phyloP scores from a whole-genome alignment of 2,329 filamentous ascomycete species.

The Cytospora leucostoma region DNA sequence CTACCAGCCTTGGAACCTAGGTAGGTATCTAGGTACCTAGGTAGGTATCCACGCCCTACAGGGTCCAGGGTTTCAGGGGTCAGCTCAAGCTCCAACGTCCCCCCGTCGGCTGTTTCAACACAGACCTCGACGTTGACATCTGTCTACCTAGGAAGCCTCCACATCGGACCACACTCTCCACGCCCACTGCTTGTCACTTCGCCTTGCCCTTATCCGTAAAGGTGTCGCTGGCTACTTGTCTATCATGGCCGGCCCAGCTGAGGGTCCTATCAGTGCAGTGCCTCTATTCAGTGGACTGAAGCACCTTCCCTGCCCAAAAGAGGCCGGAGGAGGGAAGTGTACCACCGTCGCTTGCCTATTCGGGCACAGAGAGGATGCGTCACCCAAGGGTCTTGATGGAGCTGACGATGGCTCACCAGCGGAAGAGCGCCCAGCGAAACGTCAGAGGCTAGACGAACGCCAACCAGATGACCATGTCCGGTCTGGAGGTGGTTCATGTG shows the following conservation, averaged over 20 bases:
- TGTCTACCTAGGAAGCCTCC: not conserved
- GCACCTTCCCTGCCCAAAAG: slow-evolving; percentile 27
- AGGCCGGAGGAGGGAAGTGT: slow-evolving; percentile 24
- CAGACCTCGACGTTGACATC: no score
- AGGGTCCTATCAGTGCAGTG: slow-evolving; percentile 15
- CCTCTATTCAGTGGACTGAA: slow-evolving; percentile 27
- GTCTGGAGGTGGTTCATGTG: not conserved
- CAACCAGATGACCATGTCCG: not conserved
- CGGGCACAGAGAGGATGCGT: slow-evolving; percentile 17
- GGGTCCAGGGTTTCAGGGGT: no score
- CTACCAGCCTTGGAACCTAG: no score
- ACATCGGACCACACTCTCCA: not conserved
- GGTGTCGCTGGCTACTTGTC: not conserved
- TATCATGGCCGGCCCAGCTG: not conserved
- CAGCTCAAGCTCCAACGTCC: no score
- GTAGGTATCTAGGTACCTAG: no score
- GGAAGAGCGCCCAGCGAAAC: slow-evolving; percentile 8
- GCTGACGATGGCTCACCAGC: slow-evolving; percentile 2
- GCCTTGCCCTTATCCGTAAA: not conserved
- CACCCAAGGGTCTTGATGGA: slow-evolving; percentile 12
- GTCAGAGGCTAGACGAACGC: slow-evolving; percentile 4
- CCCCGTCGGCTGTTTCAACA: no score
- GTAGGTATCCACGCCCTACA: no score
- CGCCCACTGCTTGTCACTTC: not conserved
- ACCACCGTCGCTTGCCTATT: slow-evolving; percentile 25